Conservation (phyloP, 495 filamentous ascomycete genomes). For the Penicillium fimorum region DNA sequence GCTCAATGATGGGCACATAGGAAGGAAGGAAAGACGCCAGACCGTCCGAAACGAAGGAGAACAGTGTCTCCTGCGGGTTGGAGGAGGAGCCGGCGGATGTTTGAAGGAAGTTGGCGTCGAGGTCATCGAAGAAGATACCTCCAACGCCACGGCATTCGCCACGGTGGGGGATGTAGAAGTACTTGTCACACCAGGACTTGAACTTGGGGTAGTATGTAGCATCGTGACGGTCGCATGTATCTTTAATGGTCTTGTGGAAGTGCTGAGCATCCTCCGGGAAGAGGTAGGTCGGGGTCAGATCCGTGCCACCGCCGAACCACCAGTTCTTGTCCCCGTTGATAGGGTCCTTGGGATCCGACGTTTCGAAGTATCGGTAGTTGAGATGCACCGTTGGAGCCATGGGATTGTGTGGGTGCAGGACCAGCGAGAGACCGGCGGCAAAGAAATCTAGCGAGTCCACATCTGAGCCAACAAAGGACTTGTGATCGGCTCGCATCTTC, state of each 20-base stretch:
- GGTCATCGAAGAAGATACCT: conserved; percentile 98
- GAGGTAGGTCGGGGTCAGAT: conserved; percentile 90
- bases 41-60: conserved; percentile 85
- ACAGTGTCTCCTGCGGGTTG: conserved; percentile 86
- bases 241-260: conserved; percentile 92
- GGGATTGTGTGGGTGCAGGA: conserved; percentile 89
- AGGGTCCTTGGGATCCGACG: conserved; percentile 54
- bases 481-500: conserved; percentile 95
- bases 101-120: conserved; percentile 65
- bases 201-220: conserved; percentile 89
- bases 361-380: conserved; percentile 99
- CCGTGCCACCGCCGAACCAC: conserved; percentile 98
- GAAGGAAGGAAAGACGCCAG: conserved; percentile 85
- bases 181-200: conserved; percentile 98
- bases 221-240: conserved; percentile 91
- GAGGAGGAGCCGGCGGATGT: conserved; percentile 51
- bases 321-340: conserved; percentile 75
- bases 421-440: conserved; percentile 86
- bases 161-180: conserved; percentile 92
- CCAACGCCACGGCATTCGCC: conserved; percentile 86
- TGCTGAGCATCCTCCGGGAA: conserved; percentile 96
- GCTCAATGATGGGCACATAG: conserved; percentile 85
- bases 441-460: conserved; percentile 88
- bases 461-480: conserved; percentile 72
- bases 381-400: conserved; percentile 97